A percentile compares a stretch with the other conserved stretches of the same genome.
phyloP scores from a whole-genome alignment of 2,329 filamentous ascomycete genomes.

The Plenodomus biglobosus region DNA sequence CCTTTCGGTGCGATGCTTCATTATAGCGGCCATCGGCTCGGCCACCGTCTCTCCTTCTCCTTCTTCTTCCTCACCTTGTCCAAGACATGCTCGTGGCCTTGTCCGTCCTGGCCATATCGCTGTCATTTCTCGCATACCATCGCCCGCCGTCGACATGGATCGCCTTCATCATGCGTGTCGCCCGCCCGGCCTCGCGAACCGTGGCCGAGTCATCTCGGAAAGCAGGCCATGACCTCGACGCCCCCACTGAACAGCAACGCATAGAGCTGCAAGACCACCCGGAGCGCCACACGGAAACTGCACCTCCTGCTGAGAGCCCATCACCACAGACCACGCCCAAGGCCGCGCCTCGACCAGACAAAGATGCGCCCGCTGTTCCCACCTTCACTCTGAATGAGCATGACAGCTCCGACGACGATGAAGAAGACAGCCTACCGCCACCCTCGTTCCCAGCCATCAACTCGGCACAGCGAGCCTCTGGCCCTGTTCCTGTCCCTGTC shows the following conservation, averaged over 20 bases:
- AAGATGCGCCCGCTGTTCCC: constrained; percentile 28
- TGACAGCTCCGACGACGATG: constrained; percentile 34
- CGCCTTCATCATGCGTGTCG: constrained; percentile 17
- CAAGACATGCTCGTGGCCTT: constrained; percentile 44
- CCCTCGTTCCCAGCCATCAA: constrained; percentile 51
- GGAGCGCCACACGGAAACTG: constrained; percentile 4
- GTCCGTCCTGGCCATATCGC: constrained; percentile 42
- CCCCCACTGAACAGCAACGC: constrained; percentile 15
- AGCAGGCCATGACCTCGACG: constrained; percentile 8
- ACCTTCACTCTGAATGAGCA: constrained; percentile 44
- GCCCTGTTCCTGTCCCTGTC: constrained; percentile 37
- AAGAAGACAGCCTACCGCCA: constrained; percentile 42
- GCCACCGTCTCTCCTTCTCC: background rate
- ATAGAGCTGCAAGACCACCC: constrained; percentile 15
- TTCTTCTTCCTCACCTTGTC: background rate
- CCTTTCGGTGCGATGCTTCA: constrained; percentile 2
- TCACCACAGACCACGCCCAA: constrained; percentile 41
- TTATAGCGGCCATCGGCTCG: background rate
- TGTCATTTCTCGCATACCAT: constrained; percentile 41
- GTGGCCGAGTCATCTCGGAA: constrained; percentile 20
- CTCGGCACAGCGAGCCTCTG: constrained; percentile 50
- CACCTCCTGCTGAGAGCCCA: constrained; percentile 1
- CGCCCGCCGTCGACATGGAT: constrained; percentile 43
- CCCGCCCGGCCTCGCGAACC: constrained; percentile 10
- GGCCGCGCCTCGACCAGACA: constrained; percentile 18